Conservation (phyloP, 257 asterid genomes). For the Plectranthus barbatus region DNA sequence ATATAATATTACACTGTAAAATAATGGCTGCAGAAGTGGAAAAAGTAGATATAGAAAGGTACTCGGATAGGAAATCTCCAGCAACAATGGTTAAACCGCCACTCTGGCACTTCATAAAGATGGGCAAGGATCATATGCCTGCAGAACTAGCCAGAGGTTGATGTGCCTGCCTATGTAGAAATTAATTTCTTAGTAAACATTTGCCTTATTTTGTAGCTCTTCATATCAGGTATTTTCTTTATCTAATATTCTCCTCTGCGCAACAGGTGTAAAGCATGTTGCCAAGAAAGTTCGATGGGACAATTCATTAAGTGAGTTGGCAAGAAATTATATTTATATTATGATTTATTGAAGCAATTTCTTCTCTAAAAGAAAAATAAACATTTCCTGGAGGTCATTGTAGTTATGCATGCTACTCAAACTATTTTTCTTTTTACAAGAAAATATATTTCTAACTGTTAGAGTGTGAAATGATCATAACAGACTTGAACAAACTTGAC, state of each 20-base stretch:
- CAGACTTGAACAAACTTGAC: constrained; percentile 41
- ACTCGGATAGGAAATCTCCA: constrained; percentile 27
- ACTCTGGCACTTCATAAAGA: constrained; percentile 37
- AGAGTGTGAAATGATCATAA: constrained; percentile 7
- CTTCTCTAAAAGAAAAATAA: neutral
- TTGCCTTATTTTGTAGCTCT: too few species aligned
- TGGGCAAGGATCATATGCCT: constrained; percentile 46
- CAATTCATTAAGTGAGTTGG: constrained; percentile 23
- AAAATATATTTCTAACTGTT: neutral
- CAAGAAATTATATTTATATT: neutral
- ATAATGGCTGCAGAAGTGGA: constrained; percentile 28
- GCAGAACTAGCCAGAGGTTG: constrained; percentile 61
- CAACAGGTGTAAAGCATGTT: constrained; percentile 33
- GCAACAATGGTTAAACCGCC: constrained; percentile 25
- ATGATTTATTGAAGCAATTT: neutral
- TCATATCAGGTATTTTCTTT: neutral
- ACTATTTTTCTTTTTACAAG: neutral
- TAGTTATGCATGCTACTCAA: neutral
- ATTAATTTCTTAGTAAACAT: too few species aligned
- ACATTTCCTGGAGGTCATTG: neutral
- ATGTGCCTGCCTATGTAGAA: neutral
- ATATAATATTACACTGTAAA: neutral
- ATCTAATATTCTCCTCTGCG: neutral
- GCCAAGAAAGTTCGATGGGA: constrained; percentile 7
- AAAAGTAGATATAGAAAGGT: constrained; percentile 50